Evolutionary conservation across 1,284 basidiomycete genomes (phyloP).

Genomic region (Trichosporon coremiiforme): DNA sequence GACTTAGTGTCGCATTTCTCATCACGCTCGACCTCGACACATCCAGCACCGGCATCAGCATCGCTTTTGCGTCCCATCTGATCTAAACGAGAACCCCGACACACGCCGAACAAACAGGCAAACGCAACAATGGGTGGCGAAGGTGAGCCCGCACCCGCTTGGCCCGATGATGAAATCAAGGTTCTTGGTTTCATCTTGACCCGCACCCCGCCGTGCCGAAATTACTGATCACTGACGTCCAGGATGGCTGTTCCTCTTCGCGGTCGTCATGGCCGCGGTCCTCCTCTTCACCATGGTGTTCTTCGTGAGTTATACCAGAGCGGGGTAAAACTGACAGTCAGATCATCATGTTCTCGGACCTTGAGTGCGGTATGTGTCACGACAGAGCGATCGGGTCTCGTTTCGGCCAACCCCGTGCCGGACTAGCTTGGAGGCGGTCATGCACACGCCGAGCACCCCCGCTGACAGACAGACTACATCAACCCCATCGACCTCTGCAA

Average conservation of each 20-base stretch:
- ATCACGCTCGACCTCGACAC: constrained; percentile 1
- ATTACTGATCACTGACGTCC: constrained; percentile 23
- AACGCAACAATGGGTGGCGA: constrained; percentile 52
- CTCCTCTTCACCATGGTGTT: constrained; percentile 97
- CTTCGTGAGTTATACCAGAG: constrained; percentile 72
- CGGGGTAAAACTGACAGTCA: constrained; percentile 54
- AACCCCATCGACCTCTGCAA: constrained; percentile 99
- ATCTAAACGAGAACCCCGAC: background rate
- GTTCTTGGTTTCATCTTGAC: background rate
- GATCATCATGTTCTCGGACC: constrained; percentile 99
- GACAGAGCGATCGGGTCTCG: constrained; percentile 28
- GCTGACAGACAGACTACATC: constrained; percentile 72
- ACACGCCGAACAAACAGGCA: constrained; percentile 8
- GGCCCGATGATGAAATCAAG: background rate
- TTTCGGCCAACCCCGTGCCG: background rate
- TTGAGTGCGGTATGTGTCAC: constrained; percentile 70
- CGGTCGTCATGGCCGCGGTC: constrained; percentile 88
- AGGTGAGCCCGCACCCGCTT: constrained; percentile 39
- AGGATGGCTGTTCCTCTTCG: constrained; percentile 94
- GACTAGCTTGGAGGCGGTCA: background rate
- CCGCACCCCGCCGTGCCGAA: background rate
- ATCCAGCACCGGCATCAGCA: constrained; percentile 8
- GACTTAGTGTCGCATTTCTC: background rate
- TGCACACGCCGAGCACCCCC: background rate
- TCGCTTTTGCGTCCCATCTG: background rate